phyloP scores from a whole-genome alignment of 2,329 filamentous ascomycete genomes.

The Ceratocystis cacaofunesta region DNA sequence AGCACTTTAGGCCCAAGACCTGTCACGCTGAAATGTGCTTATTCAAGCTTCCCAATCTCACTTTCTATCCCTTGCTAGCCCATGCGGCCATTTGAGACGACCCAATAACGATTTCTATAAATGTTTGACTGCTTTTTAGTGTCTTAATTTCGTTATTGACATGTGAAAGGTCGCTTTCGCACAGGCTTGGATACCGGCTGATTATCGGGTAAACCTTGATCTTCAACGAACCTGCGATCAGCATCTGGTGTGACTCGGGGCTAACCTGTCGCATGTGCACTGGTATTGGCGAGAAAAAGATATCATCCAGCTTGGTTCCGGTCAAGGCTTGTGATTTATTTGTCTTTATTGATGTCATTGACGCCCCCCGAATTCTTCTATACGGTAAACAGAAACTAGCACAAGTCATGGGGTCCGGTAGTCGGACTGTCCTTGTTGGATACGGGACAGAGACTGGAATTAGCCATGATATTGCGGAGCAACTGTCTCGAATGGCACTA shows the following conservation, averaged over 20 bases:
- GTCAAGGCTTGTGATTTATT: not conserved
- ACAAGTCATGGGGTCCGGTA: not conserved
- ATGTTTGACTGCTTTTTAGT: not conserved
- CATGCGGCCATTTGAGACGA: not conserved
- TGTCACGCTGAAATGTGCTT: too few species aligned
- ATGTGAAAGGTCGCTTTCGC: not conserved
- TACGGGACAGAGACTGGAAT: slow-evolving; percentile 96
- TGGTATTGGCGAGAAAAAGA: not conserved
- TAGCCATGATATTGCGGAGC: slow-evolving; percentile 77
- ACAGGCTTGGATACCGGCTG: not conserved
- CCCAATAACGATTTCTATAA: not conserved
- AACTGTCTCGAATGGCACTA: slow-evolving; percentile 60
- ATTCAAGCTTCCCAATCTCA: too few species aligned
- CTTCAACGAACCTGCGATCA: not conserved
- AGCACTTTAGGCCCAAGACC: not conserved
- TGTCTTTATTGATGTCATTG: not conserved
- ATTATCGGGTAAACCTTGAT: not conserved
- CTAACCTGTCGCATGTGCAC: not conserved
- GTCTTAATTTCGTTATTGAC: not conserved
- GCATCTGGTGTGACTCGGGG: not conserved
- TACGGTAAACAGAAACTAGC: not conserved
- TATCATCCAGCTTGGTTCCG: too few species aligned
- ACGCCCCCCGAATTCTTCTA: not conserved
- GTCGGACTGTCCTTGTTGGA: slow-evolving; percentile 48
- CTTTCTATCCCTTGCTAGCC: not conserved